Evolutionary conservation across 179 eudicot genomes (phyloP), one percentile per base, ranked within the genome.

Genomic region (Sideroxylon spinosum): DNA sequence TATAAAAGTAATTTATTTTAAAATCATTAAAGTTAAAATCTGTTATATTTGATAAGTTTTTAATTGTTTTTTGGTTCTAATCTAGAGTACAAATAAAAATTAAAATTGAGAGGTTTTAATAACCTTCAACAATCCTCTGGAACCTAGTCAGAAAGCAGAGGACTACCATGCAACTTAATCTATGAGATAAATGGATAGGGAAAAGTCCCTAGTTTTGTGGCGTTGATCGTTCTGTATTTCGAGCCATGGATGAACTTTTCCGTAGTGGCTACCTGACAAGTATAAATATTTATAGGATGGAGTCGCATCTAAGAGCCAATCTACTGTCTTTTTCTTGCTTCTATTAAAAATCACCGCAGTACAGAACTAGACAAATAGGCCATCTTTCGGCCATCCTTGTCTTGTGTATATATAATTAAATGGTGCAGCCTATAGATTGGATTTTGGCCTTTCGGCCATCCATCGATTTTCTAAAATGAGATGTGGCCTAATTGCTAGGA

Each of bases 241-340:
- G 5, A 37, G 44, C 26, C 65, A 55, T 53, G 20, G 25, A 68
- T 77, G 10, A 74, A 68, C 74, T 77, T 68, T 53, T 29, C 53
- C 37, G 8, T 68, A 20, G 66, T 65, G 74, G 74, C 79, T 68
- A 77, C 74, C 74, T 77, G 55, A 52, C 53, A 37, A 37, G 44
- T 37, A 37, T 67, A 4, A 8, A 16, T 22, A 22, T 1, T 22
- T 22, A 7, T 67, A 68, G 50, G 73, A 75, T 62, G 16, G 69
- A 23, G 69, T 61, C 69, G 2, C 29, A 59, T 57, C 77, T 37
- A 32, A 57, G 67, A 59, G n/a, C 22, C 23, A 50, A 23, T 50
- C 23, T 14, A 37, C 5, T 72, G 14, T 26, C 17, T 6, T 52
- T 69, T 70, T 48, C 32, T 23, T 50, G 46, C 44, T 71, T 71